These are phyloP conservation scores for Cladosporium sp. DNA, from an alignment of 2,329 filamentous ascomycete genomes.

Conservation along the genomic window DNA sequence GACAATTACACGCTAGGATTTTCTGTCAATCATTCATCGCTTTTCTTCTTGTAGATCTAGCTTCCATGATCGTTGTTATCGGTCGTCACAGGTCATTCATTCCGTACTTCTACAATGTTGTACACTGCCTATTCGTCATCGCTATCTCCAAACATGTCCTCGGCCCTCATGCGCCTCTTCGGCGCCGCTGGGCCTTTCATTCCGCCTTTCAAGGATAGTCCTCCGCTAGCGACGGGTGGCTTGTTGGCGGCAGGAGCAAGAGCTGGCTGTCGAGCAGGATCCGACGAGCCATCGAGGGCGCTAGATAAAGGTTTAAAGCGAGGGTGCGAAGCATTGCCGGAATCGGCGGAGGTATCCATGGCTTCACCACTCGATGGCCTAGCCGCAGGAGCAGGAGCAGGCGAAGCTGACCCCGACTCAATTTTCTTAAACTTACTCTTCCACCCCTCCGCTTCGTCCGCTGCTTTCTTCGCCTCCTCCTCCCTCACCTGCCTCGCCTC, in stretches of 20 bases:
- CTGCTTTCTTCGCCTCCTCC: conserved; percentile 36
- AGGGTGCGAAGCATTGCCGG: conserved; percentile 12
- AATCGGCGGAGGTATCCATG: background rate
- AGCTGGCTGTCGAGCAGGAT: conserved; percentile 16
- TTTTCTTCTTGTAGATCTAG: no score
- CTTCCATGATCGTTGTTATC: no score
- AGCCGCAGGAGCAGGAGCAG: conserved; percentile 19
- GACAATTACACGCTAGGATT: no score
- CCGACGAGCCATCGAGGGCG: conserved; percentile 46
- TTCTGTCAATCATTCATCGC: no score
- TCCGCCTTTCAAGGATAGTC: conserved; percentile 23
- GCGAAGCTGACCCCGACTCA: conserved; percentile 40
- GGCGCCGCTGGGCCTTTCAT: background rate
- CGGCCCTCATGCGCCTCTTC: conserved; percentile 59
- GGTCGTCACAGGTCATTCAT: no score
- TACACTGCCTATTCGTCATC: conserved; percentile 50
- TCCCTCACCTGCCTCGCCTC: conserved; percentile 56
- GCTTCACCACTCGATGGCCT: conserved; percentile 26
- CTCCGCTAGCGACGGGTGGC: conserved; percentile 19
- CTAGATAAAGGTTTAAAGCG: conserved; percentile 28
- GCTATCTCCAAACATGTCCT: conserved; percentile 83
- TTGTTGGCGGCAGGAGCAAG: background rate
- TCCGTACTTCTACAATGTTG: no score
- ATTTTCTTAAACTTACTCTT: conserved; percentile 48
- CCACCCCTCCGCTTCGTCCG: conserved; percentile 16